Evolutionary conservation across 495 filamentous ascomycete genomes (phyloP), one percentile per base, ranked within the genome.

Genomic region (Neurospora sp.): DNA sequence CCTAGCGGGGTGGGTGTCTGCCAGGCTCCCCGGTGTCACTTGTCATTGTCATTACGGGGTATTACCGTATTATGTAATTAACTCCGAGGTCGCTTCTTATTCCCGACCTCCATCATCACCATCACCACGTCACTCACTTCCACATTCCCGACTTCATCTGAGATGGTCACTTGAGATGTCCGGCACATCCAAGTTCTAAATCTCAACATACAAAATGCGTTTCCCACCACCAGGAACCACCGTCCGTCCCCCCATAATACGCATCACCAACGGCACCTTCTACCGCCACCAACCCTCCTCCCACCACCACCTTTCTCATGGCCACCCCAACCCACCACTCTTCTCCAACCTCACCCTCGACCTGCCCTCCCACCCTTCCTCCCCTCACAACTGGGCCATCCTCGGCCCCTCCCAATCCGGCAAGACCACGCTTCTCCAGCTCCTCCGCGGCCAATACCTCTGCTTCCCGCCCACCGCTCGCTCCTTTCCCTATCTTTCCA

Each of bases 181-280:
- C 54, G 54, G 54, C 6, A 66, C 54, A 35, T 37, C 31, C 54
- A 37, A 35, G 54, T 9, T 0, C 1, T 4, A 54, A 5, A 0
- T 35, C 27, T 16, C 14, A 41, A 76, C 5, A 54, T 6, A 54
- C 42, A 78, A 73, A 71, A 85, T 86, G 83, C 76, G 78, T 3
- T 49, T 80, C 12, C 73, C 79, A 66, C 54, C 54, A 5, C 54
- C 54, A 7, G 27, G 54, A 12, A 66, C 27, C 16, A 74, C 78
- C 18, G 62, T 72, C 41, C 80, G 79, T 42, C 78, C 83, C 35
- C 91, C 93, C 10, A 85, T 97, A 66, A 89, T 97, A 71, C 85
- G 83, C 74, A 94, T 97, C 78, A 73, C 86, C 75, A 87, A 93
- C 82, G 93, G 85, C 74, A 93, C 92, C 4, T 97, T 97, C 79